phyloP scores from a whole-genome alignment of 148 eudicot genomes.

The Spergularia bocconei region DNA sequence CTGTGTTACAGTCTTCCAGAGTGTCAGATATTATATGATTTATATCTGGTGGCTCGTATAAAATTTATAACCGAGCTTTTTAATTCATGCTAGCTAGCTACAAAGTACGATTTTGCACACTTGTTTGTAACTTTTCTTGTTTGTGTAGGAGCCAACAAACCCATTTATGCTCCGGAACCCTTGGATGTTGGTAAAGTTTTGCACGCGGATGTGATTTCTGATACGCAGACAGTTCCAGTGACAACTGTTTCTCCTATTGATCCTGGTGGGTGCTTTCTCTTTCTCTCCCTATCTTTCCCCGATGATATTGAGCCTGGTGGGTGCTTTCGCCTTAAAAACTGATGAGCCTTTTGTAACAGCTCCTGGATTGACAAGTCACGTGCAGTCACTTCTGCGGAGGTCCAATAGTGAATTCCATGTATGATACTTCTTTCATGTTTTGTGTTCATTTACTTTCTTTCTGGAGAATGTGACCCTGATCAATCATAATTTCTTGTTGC shows the following conservation, averaged over 20 bases:
- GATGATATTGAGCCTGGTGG: neutral
- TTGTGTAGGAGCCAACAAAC: conserved; percentile 75
- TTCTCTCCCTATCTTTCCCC: neutral
- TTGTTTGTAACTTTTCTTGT: neutral
- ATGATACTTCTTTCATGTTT: conserved; percentile 20
- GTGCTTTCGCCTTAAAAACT: neutral
- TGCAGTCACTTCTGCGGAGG: conserved; percentile 66
- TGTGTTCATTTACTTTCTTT: neutral
- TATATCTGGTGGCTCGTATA: too few species aligned
- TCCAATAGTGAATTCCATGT: conserved; percentile 75
- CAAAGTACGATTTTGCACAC: neutral
- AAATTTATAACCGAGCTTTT: too few species aligned
- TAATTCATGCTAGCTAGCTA: too few species aligned
- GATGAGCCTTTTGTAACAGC: conserved; percentile 46
- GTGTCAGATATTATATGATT: too few species aligned
- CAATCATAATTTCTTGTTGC: too few species aligned
- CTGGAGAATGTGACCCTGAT: neutral
- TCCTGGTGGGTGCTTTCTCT: conserved; percentile 48
- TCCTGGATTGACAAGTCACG: conserved; percentile 62
- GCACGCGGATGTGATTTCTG: conserved; percentile 71
- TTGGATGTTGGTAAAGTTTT: conserved; percentile 78
- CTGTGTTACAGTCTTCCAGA: too few species aligned
- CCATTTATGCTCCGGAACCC: conserved; percentile 92
- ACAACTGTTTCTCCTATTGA: conserved; percentile 61
- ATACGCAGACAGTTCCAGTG: conserved; percentile 58